These are phyloP conservation scores for Centella asiatica DNA, from an alignment of 129 eudicot species.

Conservation along the genomic window DNA sequence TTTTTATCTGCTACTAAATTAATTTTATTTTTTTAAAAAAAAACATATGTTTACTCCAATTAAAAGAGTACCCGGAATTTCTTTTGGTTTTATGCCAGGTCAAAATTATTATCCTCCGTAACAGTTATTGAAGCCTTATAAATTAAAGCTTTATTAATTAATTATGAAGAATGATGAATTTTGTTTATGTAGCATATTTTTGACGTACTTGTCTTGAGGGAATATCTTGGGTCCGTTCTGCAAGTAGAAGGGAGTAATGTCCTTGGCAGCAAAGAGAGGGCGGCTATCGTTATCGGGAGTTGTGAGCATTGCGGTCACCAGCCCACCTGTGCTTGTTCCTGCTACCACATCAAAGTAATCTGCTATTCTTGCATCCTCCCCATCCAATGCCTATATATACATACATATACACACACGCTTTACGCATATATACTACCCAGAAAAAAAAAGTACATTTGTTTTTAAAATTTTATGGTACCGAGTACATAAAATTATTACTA, in stretches of 20 bases:
- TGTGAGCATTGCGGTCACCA: slow-evolving; percentile 55
- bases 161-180: too few species aligned
- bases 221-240: slow-evolving; percentile 55
- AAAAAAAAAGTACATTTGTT: neutral
- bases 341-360: slow-evolving; percentile 75
- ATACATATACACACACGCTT: neutral
- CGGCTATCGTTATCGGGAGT: slow-evolving; percentile 51
- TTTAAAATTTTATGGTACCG: too few species aligned
- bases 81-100: too few species aligned
- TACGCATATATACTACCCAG: neutral
- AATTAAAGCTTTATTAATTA: too few species aligned
- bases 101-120: too few species aligned
- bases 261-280: slow-evolving; percentile 51
- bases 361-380: slow-evolving; percentile 53
- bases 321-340: slow-evolving; percentile 79
- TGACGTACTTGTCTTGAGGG: slow-evolving; percentile 39
- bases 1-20: too few species aligned
- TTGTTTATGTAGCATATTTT: too few species aligned
- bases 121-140: too few species aligned
- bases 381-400: slow-evolving; percentile 50
- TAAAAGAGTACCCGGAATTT: too few species aligned
- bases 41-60: too few species aligned
- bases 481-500: neutral
- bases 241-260: slow-evolving; percentile 39
- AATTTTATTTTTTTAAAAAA: too few species aligned